Base-by-base conservation (phyloP, 805 yeast species). In the Spathaspora passalidarum region DNA sequence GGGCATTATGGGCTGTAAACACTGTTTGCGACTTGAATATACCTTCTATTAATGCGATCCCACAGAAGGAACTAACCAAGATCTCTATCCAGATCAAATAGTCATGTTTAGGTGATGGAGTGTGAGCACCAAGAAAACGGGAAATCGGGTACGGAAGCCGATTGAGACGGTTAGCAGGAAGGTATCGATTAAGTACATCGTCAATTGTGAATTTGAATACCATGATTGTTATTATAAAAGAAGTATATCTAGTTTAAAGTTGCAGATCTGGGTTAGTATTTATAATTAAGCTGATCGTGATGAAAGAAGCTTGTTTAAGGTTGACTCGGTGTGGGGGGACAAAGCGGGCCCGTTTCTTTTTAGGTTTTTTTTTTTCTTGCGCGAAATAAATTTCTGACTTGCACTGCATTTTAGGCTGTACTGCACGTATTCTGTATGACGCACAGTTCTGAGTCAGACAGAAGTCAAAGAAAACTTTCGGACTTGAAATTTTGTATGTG, bases 61-160 rank as follows among this genome's bases (percentile, higher is more conserved):
- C 80, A n/a, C 63, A 57, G 50, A 78, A 78, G 0, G 80, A 54
- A 1, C 75, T 68, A 1, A 78, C 56, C 5, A 78, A 54, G 2
- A 72, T 63, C 49, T 78, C 82, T 1, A 73, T 44, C 80, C 80
- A 76, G 7, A 73, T 57, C 42, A 65, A 50, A 46, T 68, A 66
- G 48, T 75, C 80, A 2, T 64, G 59, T 8, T 51, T 45, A 4
- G 68, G 68, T 16, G 48, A 46, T 3, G 66, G 60, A 5, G 42
- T 40, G 43, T 64, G 73, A 5, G 57, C 57, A 0, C 82, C 82
- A 2, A 77, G 52, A 49, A 75, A 60, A 5, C 76, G 55, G 2
- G 62, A 51, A 1, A 75, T 4, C 2, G 52, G 59, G 11, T 46
- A 48, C 0, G 80, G 81, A 0, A 76, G 51, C 22, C 55, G 54